Conservation (phyloP, 176 grass and related monocot species). For the Rhynchospora tenuis region DNA sequence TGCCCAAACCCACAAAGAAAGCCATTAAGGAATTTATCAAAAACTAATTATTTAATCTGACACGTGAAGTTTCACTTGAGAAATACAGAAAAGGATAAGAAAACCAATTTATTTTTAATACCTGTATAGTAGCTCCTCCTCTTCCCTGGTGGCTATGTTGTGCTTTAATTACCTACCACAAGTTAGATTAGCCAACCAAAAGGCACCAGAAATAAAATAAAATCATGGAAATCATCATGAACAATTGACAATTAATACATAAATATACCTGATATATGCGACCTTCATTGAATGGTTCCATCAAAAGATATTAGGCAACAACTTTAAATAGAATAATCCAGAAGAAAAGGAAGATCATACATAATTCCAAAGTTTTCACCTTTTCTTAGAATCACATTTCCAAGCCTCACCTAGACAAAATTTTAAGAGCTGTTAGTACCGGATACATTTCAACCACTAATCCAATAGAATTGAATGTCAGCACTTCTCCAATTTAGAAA, state of each 20-base stretch:
- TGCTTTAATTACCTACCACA: constrained; percentile 23
- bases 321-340: not conserved
- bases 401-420: constrained; percentile 19
- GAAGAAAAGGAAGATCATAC: not conserved
- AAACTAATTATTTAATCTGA: not conserved
- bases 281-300: not conserved
- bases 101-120: not conserved
- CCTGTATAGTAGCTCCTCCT: constrained; percentile 29
- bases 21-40: not conserved
- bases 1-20: not conserved
- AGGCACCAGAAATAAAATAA: not conserved
- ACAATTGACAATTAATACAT: not conserved
- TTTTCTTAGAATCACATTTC: constrained; percentile 30
- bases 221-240: not conserved
- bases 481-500: not conserved
- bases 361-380: constrained; percentile 8
- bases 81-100: not conserved
- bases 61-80: not conserved
- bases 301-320: constrained; percentile 11
- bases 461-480: not conserved
- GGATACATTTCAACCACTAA: not conserved
- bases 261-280: constrained; percentile 23
- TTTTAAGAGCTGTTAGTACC: not conserved
- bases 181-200: not conserved
- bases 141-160: constrained; percentile 27